These are phyloP conservation scores for Podospora bellae-mahoneyi DNA, from an alignment of 495 filamentous ascomycete species.

Conservation along the genomic window DNA sequence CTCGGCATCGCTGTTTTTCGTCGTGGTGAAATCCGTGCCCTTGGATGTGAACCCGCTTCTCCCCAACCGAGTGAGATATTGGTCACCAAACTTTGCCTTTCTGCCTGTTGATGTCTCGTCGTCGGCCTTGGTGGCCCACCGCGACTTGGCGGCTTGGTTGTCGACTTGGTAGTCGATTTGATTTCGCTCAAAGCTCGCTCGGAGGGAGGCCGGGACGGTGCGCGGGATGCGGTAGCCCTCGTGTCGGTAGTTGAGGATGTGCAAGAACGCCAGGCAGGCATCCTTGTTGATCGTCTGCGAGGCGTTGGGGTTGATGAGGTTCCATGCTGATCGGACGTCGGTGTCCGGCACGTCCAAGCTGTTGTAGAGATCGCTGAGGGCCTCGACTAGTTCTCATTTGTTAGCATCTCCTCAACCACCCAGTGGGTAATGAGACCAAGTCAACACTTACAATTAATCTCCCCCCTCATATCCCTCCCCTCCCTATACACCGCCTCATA, in stretches of 20 bases:
- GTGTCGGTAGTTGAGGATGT: conserved; percentile 91
- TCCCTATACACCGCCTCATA: conserved; percentile 96
- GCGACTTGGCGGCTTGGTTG: conserved; percentile 51
- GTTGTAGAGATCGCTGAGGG: conserved; percentile 80
- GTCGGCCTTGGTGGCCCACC: conserved; percentile 66
- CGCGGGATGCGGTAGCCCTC: conserved; percentile 93
- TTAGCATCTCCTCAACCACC: background rate
- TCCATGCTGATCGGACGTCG: conserved; percentile 91
- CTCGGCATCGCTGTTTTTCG: conserved; percentile 66
- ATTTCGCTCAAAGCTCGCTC: conserved; percentile 88
- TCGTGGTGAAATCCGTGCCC: conserved; percentile 75
- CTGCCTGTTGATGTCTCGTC: conserved; percentile 74
- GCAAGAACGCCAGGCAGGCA: conserved; percentile 87
- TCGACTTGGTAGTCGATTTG: conserved; percentile 94
- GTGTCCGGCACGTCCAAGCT: conserved; percentile 94
- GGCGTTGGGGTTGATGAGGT: conserved; percentile 87
- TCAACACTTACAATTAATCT: conserved; percentile 65
- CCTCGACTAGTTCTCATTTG: conserved; percentile 49
- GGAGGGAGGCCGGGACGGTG: conserved; percentile 83
- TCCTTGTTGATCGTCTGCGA: conserved; percentile 83
- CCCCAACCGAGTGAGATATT: conserved; percentile 87
- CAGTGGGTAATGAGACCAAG: background rate
- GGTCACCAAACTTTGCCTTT: conserved; percentile 95
- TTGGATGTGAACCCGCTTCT: conserved; percentile 68
- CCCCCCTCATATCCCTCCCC: conserved; percentile 78